Conservation (phyloP, 1,284 basidiomycete genomes). For the Singerocomus inundabilis region DNA sequence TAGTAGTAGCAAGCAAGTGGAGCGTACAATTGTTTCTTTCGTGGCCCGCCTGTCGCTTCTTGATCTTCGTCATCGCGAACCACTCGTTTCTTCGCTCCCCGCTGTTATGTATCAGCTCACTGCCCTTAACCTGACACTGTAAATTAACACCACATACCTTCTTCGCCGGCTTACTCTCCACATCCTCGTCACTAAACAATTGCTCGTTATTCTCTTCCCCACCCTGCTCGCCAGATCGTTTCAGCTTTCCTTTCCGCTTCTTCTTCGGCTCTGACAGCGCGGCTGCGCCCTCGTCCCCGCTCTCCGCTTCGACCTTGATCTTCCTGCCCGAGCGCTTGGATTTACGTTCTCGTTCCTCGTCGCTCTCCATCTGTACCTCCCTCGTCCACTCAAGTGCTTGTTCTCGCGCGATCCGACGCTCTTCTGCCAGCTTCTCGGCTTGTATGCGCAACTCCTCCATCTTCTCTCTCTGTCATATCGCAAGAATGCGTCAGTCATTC, state of each 20-base stretch:
- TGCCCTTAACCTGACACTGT: not conserved
- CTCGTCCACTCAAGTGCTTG: constrained; percentile 75
- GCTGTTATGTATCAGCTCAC: constrained; percentile 26
- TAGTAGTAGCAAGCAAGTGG: not conserved
- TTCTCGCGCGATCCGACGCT: constrained; percentile 72
- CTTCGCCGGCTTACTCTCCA: constrained; percentile 59
- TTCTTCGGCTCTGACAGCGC: constrained; percentile 49
- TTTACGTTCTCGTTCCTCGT: constrained; percentile 72
- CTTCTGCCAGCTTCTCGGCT: constrained; percentile 71
- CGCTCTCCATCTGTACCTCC: constrained; percentile 65
- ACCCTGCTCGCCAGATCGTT: constrained; percentile 39
- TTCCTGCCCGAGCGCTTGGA: constrained; percentile 55
- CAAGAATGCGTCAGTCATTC: not conserved
- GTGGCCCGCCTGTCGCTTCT: constrained; percentile 47
- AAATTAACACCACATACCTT: constrained; percentile 46
- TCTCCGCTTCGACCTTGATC: constrained; percentile 52
- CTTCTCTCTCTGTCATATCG: constrained; percentile 45
- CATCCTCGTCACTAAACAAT: constrained; percentile 69
- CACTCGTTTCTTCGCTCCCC: constrained; percentile 63
- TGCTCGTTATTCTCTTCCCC: constrained; percentile 48
- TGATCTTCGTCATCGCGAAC: constrained; percentile 77
- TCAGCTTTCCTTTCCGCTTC: constrained; percentile 47
- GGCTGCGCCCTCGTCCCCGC: constrained; percentile 51
- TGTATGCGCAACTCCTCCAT: constrained; percentile 58
- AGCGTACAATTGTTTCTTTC: constrained; percentile 75